Evolutionary conservation across 129 eudicot species (phyloP).

Genomic region (Escallonia rubra): DNA sequence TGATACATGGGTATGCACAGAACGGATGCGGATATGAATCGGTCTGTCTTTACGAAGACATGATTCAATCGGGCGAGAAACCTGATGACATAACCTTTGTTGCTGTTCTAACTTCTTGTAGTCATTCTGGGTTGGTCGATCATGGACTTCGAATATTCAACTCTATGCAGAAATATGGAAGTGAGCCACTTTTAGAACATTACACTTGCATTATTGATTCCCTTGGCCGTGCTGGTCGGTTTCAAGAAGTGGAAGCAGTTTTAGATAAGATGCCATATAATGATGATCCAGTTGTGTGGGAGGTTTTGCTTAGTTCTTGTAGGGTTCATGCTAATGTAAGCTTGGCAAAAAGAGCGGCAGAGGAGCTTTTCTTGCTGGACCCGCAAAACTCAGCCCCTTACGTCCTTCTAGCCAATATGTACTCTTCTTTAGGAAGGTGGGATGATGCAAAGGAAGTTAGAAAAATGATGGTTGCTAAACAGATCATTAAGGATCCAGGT

Average conservation of each 20-base stretch:
- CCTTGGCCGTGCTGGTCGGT: slow-evolving; percentile 84
- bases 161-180: slow-evolving; percentile 58
- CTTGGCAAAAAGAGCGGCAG: slow-evolving; percentile 64
- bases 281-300: slow-evolving; percentile 73
- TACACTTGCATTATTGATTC: slow-evolving; percentile 78
- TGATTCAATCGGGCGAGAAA: slow-evolving; percentile 41
- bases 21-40: slow-evolving; percentile 72
- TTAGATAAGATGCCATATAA: slow-evolving; percentile 47
- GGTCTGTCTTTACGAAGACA: slow-evolving; percentile 37
- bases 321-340: slow-evolving; percentile 56
- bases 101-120: slow-evolving; percentile 74
- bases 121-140: slow-evolving; percentile 84
- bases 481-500: slow-evolving; percentile 64
- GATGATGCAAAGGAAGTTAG: slow-evolving; percentile 61
- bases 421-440: slow-evolving; percentile 77
- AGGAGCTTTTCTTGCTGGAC: slow-evolving; percentile 55
- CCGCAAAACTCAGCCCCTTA: slow-evolving; percentile 66
- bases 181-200: slow-evolving; percentile 58
- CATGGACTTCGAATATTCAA: slow-evolving; percentile 54
- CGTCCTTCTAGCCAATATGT: slow-evolving; percentile 84
- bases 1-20: slow-evolving; percentile 91
- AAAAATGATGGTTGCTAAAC: slow-evolving; percentile 40
- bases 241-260: slow-evolving; percentile 56
- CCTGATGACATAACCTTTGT: slow-evolving; percentile 70
- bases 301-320: slow-evolving; percentile 82